Evolutionary conservation across 495 filamentous ascomycete genomes (phyloP), one percentile per base, ranked within the genome.

Genomic region (Rusavskia elegans): DNA sequence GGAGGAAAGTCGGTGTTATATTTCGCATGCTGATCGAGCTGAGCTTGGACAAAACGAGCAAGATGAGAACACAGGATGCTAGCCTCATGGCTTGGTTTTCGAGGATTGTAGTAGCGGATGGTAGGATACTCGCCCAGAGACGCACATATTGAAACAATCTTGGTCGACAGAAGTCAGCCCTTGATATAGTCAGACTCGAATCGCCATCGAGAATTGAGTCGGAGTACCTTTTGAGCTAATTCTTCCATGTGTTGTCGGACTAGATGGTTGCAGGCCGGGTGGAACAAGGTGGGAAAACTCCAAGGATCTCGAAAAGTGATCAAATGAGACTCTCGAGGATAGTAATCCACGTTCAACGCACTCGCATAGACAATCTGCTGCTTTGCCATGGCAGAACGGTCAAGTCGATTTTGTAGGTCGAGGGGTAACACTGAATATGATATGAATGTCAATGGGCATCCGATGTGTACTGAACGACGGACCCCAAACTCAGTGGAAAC

Each of bases 231-330:
- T 62, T 88, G 83, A 17, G 93, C 87, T 19, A 97, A 66, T 25
- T 79, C 74, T 61, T 84, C 76, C 70, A 98, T 76, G 59, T 98
- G 90, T 39, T 73, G 71, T 38, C 79, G 74, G 36, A 97, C 82
- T 44, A 96, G 73, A 55, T 82, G 73, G 61, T 89, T 90, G 66
- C 93, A 97, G 46, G 74, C 77, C 11, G 92, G 90, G 63, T 97
- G 89, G 70, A 83, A 98, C 49, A 98, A 68, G 11, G 90, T 76
- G 3, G 87, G 89, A 62, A 97, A 97, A 66, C 89, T 95, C 75
- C 81, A 93, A 1, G 93, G 90, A 64, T 97, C 92, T 52, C 84
- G 75, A 56, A 97, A 94, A 1, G 87, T 95, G 55, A 95, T 71
- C 32, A 98, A 66, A 60, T 87, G 86, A 13, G 93, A 94, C 69